These are phyloP conservation scores for Candida alai DNA, from an alignment of 805 yeast genomes.

Conservation along the genomic window DNA sequence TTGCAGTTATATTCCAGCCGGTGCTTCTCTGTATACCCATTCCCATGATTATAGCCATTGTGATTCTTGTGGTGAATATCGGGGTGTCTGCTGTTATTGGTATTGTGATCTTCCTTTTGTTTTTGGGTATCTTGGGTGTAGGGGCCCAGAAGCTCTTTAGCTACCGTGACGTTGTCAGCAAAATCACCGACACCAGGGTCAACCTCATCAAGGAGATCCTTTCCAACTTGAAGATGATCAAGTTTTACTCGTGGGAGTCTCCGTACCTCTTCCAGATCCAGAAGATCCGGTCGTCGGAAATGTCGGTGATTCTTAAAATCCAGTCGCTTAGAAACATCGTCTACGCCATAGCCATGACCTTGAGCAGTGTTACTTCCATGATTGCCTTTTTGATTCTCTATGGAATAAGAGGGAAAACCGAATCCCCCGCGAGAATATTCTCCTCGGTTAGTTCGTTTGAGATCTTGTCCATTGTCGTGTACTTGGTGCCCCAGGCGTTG, in stretches of 20 bases:
- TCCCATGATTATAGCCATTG: constrained; percentile 55
- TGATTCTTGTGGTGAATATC: constrained; percentile 55
- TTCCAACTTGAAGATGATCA: constrained; percentile 71
- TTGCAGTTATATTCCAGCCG: constrained; percentile 60
- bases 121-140: constrained; percentile 41
- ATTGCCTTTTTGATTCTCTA: constrained; percentile 37
- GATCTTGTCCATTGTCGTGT: constrained; percentile 52
- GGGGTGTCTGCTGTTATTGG: constrained; percentile 74
- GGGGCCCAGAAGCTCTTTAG: constrained; percentile 47
- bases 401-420: constrained; percentile 19
- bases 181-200: constrained; percentile 69
- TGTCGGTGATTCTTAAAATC: constrained; percentile 52
- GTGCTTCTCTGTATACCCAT: constrained; percentile 58
- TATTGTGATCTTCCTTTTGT: constrained; percentile 39
- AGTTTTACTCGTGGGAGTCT: constrained; percentile 83
- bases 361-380: constrained; percentile 68
- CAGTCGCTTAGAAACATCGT: constrained; percentile 58
- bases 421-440: constrained; percentile 55
- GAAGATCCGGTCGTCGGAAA: constrained; percentile 56
- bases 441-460: constrained; percentile 64
- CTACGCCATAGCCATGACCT: constrained; percentile 57
- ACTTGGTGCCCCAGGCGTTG: constrained; percentile 62
- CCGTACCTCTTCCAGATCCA: constrained; percentile 59
- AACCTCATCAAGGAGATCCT: constrained; percentile 68
- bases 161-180: constrained; percentile 50